Conservation (phyloP, 495 filamentous ascomycete genomes). For the Penicillium verhagenii region DNA sequence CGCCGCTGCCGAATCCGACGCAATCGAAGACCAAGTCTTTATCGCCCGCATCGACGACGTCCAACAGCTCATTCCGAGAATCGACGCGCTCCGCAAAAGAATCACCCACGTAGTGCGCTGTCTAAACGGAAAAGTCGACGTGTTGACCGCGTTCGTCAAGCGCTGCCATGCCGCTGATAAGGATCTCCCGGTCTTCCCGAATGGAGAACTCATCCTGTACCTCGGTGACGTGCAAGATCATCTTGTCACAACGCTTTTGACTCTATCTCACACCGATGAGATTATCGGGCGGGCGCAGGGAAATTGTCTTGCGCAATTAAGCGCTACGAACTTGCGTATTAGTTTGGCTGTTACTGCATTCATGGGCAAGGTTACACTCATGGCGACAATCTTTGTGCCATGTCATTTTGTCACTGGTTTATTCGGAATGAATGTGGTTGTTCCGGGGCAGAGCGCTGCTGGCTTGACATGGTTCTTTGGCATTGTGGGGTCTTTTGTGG, state of each 20-base stretch:
- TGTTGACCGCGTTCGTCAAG: slow-evolving; percentile 94
- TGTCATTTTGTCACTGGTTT: slow-evolving; percentile 87
- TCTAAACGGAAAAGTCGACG: slow-evolving; percentile 88
- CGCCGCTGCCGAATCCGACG: slow-evolving; percentile 76
- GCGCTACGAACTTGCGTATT: slow-evolving; percentile 75
- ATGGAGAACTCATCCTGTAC: slow-evolving; percentile 87
- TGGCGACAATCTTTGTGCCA: slow-evolving; percentile 89
- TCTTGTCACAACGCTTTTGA: slow-evolving; percentile 93
- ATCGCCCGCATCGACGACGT: slow-evolving; percentile 81
- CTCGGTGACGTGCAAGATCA: slow-evolving; percentile 95
- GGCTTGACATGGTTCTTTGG: slow-evolving; percentile 71
- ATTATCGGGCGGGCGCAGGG: slow-evolving; percentile 84
- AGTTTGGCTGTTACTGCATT: slow-evolving; percentile 72
- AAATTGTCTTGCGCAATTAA: slow-evolving; percentile 91
- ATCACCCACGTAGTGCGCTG: slow-evolving; percentile 86
- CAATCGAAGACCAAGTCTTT: slow-evolving; percentile 90
- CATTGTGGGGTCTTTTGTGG: slow-evolving; percentile 64
- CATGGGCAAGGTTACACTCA: slow-evolving; percentile 86
- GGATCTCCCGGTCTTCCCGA: slow-evolving; percentile 79
- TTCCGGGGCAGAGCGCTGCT: slow-evolving; percentile 61
- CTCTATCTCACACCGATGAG: slow-evolving; percentile 88
- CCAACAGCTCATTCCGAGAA: slow-evolving; percentile 70
- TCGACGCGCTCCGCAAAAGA: slow-evolving; percentile 83
- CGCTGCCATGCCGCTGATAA: slow-evolving; percentile 73
- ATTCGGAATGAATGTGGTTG: slow-evolving; percentile 92